Evolutionary conservation across 1,284 basidiomycete genomes (phyloP).

Genomic region (Inonotus hispidus): DNA sequence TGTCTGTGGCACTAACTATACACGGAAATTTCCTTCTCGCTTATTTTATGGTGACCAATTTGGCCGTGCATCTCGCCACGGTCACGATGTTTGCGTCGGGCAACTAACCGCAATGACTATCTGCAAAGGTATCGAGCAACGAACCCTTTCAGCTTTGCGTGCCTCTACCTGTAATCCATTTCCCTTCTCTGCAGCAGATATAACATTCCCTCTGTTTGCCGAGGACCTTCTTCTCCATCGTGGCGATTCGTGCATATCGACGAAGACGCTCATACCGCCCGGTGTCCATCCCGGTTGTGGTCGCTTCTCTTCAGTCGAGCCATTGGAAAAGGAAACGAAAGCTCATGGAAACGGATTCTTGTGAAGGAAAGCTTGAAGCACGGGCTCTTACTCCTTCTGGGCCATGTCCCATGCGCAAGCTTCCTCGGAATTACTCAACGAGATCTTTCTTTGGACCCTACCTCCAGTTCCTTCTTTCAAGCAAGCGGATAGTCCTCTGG

Average conservation of each 20-base stretch:
- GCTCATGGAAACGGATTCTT: conserved; percentile 15
- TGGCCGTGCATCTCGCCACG: background rate
- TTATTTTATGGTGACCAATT: background rate
- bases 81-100: background rate
- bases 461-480: conserved; percentile 17
- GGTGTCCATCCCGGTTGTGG: conserved; percentile 6
- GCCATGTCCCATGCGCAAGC: conserved; percentile 7
- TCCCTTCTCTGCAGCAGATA: background rate
- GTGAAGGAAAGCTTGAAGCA: conserved; percentile 1
- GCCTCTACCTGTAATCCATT: background rate
- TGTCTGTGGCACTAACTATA: background rate
- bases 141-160: background rate
- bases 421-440: conserved; percentile 15
- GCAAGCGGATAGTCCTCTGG: conserved; percentile 9
- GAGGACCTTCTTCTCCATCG: background rate
- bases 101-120: background rate
- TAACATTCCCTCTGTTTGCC: background rate
- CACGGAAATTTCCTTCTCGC: background rate
- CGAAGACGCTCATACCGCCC: background rate
- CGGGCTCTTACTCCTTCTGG: background rate
- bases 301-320: background rate
- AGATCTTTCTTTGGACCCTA: conserved; percentile 15
- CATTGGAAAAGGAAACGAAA: conserved; percentile 12
- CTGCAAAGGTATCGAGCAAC: background rate
- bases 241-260: conserved; percentile 9